These are phyloP conservation scores for Backusella australiensis DNA, from an alignment of 192 early-diverging fungal species.

Conservation along the genomic window DNA sequence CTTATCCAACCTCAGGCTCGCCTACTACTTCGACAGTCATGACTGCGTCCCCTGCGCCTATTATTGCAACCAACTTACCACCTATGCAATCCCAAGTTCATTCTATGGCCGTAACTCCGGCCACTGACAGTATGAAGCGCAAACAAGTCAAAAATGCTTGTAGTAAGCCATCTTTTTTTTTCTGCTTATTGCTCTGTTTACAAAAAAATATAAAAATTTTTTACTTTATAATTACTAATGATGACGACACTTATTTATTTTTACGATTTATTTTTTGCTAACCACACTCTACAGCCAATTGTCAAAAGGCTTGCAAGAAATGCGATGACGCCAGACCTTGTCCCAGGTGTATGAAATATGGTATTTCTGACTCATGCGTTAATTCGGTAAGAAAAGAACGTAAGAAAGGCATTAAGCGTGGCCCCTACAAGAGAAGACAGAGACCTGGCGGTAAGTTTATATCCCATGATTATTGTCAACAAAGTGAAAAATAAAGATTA, in stretches of 20 bases:
- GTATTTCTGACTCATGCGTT: slow-evolving; percentile 61
- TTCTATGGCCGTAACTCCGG: background rate
- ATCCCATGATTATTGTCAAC: background rate
- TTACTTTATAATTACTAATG: slow-evolving; percentile 8
- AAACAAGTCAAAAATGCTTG: slow-evolving; percentile 34
- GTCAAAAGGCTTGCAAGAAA: slow-evolving; percentile 89
- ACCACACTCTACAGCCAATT: slow-evolving; percentile 58
- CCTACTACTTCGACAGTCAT: slow-evolving; percentile 4
- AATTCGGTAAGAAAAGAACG: slow-evolving; percentile 81
- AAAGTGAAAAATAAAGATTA: background rate
- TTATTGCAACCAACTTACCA: background rate
- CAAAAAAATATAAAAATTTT: background rate
- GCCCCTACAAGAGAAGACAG: slow-evolving; percentile 72
- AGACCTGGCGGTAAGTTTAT: slow-evolving; percentile 17
- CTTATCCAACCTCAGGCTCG: slow-evolving; percentile 12
- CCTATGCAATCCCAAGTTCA: background rate
- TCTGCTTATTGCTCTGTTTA: background rate
- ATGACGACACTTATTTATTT: slow-evolving; percentile 14
- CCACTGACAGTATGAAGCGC: slow-evolving; percentile 5
- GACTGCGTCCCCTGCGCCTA: background rate
- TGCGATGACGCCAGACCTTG: slow-evolving; percentile 87
- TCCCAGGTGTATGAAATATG: slow-evolving; percentile 72
- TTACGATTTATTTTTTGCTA: background rate
- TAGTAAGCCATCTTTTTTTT: slow-evolving; percentile 4
- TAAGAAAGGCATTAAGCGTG: slow-evolving; percentile 80